A percentile compares a stretch with the other conserved stretches of the same genome.
phyloP scores from a whole-genome alignment of 306 rosid genomes.

The Sophora flavescens region DNA sequence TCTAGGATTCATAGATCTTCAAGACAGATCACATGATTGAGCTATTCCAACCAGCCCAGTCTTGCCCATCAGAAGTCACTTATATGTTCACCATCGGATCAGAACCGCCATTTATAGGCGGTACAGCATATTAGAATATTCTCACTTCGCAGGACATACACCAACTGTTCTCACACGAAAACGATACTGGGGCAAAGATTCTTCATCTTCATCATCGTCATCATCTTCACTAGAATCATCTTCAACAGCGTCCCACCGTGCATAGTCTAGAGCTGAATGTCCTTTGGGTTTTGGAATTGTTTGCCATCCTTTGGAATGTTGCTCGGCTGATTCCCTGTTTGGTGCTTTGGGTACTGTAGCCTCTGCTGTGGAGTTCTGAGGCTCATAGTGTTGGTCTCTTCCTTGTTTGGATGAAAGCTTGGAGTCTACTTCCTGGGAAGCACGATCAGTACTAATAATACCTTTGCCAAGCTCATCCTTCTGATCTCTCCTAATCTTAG shows the following conservation, averaged over 20 bases:
- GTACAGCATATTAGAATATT: slow-evolving; percentile 3
- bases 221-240: slow-evolving; percentile 94
- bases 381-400: slow-evolving; percentile 52
- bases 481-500: slow-evolving; percentile 48
- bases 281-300: slow-evolving; percentile 97
- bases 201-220: slow-evolving; percentile 65
- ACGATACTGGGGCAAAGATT: slow-evolving; percentile 74
- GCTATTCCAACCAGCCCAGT: slow-evolving; percentile 32
- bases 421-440: slow-evolving; percentile 46
- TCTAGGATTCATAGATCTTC: slow-evolving; percentile 25
- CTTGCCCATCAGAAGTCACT: slow-evolving; percentile 24
- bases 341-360: slow-evolving; percentile 49
- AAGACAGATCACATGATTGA: slow-evolving; percentile 36
- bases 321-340: slow-evolving; percentile 49
- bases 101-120: slow-evolving; percentile 28
- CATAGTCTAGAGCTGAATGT: slow-evolving; percentile 87
- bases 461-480: slow-evolving; percentile 49
- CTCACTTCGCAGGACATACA: slow-evolving; percentile 80
- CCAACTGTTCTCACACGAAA: slow-evolving; percentile 85
- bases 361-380: slow-evolving; percentile 45
- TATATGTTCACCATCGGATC: slow-evolving; percentile 33
- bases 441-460: slow-evolving; percentile 36
- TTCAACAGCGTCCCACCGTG: slow-evolving; percentile 91
- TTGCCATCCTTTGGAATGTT: slow-evolving; percentile 80
- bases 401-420: slow-evolving; percentile 50